A percentile compares a stretch with the other conserved stretches of the same genome.
phyloP scores from a whole-genome alignment of 2,329 filamentous ascomycete species.

The Paecilomyces formosus region DNA sequence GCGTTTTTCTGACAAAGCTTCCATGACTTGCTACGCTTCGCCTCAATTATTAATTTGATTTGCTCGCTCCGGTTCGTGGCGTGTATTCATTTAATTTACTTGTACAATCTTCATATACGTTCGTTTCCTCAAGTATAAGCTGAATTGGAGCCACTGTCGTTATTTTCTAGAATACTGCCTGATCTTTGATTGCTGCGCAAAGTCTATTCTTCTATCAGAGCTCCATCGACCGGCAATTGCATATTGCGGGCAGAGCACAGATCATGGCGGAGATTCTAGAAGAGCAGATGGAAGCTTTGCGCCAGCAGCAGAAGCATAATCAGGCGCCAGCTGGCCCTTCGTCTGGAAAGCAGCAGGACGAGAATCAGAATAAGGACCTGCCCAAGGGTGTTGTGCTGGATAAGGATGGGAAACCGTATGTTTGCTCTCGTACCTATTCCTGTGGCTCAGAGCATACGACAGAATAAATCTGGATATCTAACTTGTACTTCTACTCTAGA shows the following conservation, averaged over 20 bases:
- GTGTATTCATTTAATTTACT: no score
- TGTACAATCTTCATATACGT: neutral
- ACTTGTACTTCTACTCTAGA: slow-evolving; percentile 16
- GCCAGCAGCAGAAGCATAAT: slow-evolving; percentile 2
- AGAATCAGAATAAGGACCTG: slow-evolving; percentile 18
- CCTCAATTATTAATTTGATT: neutral
- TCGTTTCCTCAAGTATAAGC: neutral
- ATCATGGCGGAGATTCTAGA: slow-evolving; percentile 14
- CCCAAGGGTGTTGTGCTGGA: slow-evolving; percentile 44
- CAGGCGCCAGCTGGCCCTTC: slow-evolving; percentile 6
- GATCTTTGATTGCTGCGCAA: neutral
- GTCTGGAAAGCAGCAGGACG: slow-evolving; percentile 13
- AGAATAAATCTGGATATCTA: neutral
- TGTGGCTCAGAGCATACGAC: neutral
- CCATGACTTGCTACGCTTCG: neutral
- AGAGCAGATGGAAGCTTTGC: slow-evolving; percentile 13
- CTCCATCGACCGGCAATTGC: no score
- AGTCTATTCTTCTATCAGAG: neutral
- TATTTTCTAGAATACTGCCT: no score
- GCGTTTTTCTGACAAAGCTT: neutral
- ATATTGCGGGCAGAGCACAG: neutral
- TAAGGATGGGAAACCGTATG: slow-evolving; percentile 45
- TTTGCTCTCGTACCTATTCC: neutral
- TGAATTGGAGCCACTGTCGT: no score
- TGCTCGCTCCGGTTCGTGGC: neutral